Evolutionary conservation across 164 flowering plant genomes (phyloP).

Genomic region (Stephania yunnanensis): DNA sequence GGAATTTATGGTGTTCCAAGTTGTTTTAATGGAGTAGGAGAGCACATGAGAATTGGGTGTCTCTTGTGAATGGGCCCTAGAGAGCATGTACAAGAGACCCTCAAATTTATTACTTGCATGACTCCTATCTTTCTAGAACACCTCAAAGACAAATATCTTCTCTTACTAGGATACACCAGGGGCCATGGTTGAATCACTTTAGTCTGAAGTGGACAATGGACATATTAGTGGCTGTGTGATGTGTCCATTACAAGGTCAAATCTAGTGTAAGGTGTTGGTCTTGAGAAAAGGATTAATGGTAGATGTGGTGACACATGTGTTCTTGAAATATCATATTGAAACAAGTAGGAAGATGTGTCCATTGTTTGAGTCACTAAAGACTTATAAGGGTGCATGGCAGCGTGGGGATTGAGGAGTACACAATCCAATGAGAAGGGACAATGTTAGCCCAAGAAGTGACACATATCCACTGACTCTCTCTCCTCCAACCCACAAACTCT

Average conservation of each 20-base stretch:
- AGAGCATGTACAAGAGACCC: background rate
- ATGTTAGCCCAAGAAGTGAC: background rate
- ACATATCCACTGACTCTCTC: too few species aligned
- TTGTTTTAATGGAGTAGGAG: conserved; percentile 1
- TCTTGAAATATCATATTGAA: background rate
- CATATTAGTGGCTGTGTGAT: background rate
- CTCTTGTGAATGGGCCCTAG: background rate
- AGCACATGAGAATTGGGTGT: background rate
- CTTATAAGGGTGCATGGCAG: background rate
- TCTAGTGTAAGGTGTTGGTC: background rate
- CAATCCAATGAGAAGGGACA: conserved; percentile 8
- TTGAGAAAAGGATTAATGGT: background rate
- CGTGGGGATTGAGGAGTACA: background rate
- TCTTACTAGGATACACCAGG: background rate
- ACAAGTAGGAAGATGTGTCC: conserved; percentile 2
- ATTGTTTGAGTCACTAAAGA: background rate
- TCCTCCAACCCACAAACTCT: too few species aligned
- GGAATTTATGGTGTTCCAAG: background rate
- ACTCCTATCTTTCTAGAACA: background rate
- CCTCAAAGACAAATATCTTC: conserved; percentile 3
- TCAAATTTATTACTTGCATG: background rate
- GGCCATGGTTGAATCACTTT: conserved; percentile 1
- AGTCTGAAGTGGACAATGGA: background rate
- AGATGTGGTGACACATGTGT: background rate
- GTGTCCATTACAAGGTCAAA: background rate